Evolutionary conservation across 2,329 filamentous ascomycete genomes (phyloP).

Genomic region (Teratosphaeria nubilosa): DNA sequence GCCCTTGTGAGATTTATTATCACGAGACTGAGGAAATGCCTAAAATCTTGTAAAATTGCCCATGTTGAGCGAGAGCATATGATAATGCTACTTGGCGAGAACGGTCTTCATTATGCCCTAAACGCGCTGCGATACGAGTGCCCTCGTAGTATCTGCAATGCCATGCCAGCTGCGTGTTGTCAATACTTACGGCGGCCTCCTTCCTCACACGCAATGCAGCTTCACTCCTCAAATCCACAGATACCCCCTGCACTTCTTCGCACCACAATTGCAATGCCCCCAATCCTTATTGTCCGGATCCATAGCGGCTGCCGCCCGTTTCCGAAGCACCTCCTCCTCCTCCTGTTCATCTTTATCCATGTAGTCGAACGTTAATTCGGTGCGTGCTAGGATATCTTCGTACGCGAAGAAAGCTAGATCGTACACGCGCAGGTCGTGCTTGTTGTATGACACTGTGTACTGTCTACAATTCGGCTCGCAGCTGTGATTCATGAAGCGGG

Average conservation of each 20-base stretch:
- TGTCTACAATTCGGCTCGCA: slow-evolving; percentile 71
- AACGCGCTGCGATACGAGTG: not conserved
- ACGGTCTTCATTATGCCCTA: too few relatives aligned
- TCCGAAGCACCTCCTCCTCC: slow-evolving; percentile 18
- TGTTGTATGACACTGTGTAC: slow-evolving; percentile 69
- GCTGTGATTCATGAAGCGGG: slow-evolving; percentile 74
- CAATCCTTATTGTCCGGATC: slow-evolving; percentile 40
- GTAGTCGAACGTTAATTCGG: slow-evolving; percentile 75
- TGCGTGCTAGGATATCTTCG: slow-evolving; percentile 51
- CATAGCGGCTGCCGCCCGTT: slow-evolving; percentile 31
- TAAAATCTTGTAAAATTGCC: too few relatives aligned
- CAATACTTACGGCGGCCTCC: not conserved
- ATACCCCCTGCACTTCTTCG: slow-evolving; percentile 56
- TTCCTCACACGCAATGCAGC: not conserved
- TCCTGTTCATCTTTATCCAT: slow-evolving; percentile 50
- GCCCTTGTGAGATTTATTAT: too few relatives aligned
- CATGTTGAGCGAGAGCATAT: not conserved
- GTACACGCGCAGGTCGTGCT: slow-evolving; percentile 63
- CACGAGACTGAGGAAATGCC: too few relatives aligned
- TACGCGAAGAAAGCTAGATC: slow-evolving; percentile 69
- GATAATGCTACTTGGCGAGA: not conserved
- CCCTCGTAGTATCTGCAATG: not conserved
- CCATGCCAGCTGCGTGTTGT: not conserved
- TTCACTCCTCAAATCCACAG: slow-evolving; percentile 46
- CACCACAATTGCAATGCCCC: slow-evolving; percentile 47